These are phyloP conservation scores for Dissoconium aciculare DNA, from an alignment of 2,329 filamentous ascomycete genomes.

Conservation along the genomic window DNA sequence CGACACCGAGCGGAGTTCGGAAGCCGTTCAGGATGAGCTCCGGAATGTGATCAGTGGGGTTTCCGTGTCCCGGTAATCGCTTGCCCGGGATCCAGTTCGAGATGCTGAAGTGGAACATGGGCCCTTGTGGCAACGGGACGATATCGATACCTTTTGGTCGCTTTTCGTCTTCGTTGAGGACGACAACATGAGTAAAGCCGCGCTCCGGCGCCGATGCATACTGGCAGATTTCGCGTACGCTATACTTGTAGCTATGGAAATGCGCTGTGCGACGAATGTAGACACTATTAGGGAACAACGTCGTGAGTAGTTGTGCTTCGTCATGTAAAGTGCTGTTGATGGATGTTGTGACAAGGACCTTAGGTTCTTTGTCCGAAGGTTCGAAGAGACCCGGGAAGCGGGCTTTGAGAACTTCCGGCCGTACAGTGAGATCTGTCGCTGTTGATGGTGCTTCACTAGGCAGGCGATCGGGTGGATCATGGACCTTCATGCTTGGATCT, in stretches of 20 bases:
- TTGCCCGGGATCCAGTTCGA: constrained; percentile 82
- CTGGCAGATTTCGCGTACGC: constrained; percentile 72
- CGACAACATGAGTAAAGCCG: constrained; percentile 67
- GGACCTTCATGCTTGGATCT: constrained; percentile 18
- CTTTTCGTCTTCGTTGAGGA: constrained; percentile 83
- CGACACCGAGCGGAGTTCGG: constrained; percentile 74
- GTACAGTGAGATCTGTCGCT: constrained; percentile 44
- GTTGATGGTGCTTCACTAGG: constrained; percentile 29
- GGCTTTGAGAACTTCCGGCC: constrained; percentile 44
- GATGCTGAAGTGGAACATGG: constrained; percentile 85
- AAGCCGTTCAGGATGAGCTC: constrained; percentile 91
- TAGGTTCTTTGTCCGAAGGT: constrained; percentile 45
- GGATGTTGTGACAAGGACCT: constrained; percentile 82
- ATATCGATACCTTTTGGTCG: constrained; percentile 67
- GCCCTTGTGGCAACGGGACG: constrained; percentile 67
- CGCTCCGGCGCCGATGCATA: constrained; percentile 57
- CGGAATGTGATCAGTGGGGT: constrained; percentile 77
- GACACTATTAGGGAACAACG: constrained; percentile 62
- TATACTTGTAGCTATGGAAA: constrained; percentile 78
- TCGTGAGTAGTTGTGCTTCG: constrained; percentile 62
- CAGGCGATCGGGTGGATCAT: constrained; percentile 16
- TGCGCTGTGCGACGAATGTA: constrained; percentile 81
- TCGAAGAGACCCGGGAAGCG: constrained; percentile 48
- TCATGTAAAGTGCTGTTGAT: constrained; percentile 78
- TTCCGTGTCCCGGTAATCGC: constrained; percentile 77